Conservation (phyloP, 805 yeast genomes). For the Dipodascus geniculatus region DNA sequence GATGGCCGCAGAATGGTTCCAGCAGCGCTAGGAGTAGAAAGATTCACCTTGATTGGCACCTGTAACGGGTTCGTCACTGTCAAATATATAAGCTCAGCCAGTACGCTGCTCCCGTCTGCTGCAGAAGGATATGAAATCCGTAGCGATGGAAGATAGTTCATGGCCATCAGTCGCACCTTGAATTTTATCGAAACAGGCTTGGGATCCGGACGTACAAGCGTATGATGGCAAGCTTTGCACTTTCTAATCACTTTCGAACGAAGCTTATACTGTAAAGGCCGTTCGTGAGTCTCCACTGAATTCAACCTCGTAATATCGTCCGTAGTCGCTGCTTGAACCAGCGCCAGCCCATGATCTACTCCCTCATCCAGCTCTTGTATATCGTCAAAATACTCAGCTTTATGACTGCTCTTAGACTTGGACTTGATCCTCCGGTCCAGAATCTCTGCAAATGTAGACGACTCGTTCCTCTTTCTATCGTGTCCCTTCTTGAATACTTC, state of each 20-base stretch:
- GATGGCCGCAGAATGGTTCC: constrained; percentile 12
- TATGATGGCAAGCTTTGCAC: constrained; percentile 24
- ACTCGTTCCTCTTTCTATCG: neutral
- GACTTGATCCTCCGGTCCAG: neutral
- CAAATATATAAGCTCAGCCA: constrained; percentile 7
- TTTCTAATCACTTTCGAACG: constrained; percentile 19
- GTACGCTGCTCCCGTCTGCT: neutral
- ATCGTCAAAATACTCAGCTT: neutral
- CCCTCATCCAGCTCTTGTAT: neutral
- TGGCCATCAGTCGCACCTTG: constrained; percentile 17
- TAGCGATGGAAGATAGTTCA: constrained; percentile 17
- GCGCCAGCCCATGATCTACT: neutral
- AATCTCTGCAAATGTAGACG: neutral
- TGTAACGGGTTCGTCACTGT: constrained; percentile 16
- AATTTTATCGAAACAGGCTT: constrained; percentile 15
- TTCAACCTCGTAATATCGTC: neutral
- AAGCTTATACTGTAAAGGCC: neutral
- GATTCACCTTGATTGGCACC: constrained; percentile 8
- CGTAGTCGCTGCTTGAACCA: neutral
- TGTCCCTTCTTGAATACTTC: constrained; percentile 1
- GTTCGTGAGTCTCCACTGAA: neutral
- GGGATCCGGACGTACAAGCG: constrained; percentile 24
- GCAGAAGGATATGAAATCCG: constrained; percentile 2
- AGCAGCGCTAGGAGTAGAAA: constrained; percentile 12
- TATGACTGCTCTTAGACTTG: neutral